phyloP scores from a whole-genome alignment of 129 eudicot species.

The Saussurea involucrata region DNA sequence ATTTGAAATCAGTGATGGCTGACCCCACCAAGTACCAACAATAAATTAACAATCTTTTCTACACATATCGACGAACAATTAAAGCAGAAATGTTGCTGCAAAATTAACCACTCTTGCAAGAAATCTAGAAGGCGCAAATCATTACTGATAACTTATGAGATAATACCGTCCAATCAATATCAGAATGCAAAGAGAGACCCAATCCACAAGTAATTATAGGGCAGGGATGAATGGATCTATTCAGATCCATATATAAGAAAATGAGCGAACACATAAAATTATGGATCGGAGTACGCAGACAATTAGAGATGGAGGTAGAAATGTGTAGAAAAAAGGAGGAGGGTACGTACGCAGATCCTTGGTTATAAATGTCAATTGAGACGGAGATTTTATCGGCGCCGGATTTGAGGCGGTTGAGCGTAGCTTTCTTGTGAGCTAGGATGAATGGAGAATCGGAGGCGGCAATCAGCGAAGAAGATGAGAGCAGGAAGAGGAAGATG shows the following conservation, averaged over 20 bases:
- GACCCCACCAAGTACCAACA: not conserved
- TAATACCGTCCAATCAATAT: not conserved
- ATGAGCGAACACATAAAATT: not conserved
- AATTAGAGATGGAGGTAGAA: not conserved
- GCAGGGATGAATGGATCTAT: not conserved
- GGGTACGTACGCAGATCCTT: conserved; percentile 70
- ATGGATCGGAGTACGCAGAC: not conserved
- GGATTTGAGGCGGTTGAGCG: conserved; percentile 70
- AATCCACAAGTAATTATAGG: not conserved
- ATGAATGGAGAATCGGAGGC: conserved; percentile 75
- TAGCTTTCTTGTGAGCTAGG: conserved; percentile 88
- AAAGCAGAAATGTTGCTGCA: not conserved
- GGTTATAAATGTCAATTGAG: conserved; percentile 70
- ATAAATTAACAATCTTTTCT: not conserved
- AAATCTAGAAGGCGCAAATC: not conserved
- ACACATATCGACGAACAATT: not conserved
- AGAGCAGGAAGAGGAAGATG: conserved; percentile 24
- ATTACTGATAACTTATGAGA: not conserved
- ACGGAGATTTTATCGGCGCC: conserved; percentile 72
- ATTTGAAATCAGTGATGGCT: not conserved
- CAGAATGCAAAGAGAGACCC: not conserved
- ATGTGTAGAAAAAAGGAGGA: not conserved
- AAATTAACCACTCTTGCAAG: not conserved
- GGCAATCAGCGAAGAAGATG: conserved; percentile 28
- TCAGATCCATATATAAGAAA: conserved; percentile 3